Percentiles rank a stretch among this genome's conserved stretches.
Conservation (phyloP, 805 yeast genomes). For the Candida palmyrensis region DNA sequence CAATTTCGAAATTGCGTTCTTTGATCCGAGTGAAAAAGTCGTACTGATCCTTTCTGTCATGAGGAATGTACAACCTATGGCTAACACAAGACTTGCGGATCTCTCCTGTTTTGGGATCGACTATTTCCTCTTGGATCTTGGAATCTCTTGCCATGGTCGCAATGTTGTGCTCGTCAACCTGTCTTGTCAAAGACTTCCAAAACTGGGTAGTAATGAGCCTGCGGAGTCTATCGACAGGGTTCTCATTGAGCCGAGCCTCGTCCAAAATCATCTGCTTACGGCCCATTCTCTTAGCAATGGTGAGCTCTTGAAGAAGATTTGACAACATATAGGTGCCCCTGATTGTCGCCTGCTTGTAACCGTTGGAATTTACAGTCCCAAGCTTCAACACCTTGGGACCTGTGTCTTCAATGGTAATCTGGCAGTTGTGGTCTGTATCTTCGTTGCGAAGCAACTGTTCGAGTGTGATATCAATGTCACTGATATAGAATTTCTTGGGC, state of each 20-base stretch:
- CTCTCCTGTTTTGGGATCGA: slow-evolving; percentile 25
- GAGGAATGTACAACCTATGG: slow-evolving; percentile 78
- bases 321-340: slow-evolving; percentile 89
- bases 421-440: slow-evolving; percentile 81
- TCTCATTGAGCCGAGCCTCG: slow-evolving; percentile 79
- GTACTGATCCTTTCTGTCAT: slow-evolving; percentile 62
- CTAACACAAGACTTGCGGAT: slow-evolving; percentile 41
- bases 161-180: slow-evolving; percentile 57
- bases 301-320: slow-evolving; percentile 80
- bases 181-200: slow-evolving; percentile 76
- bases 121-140: slow-evolving; percentile 54
- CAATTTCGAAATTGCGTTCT: slow-evolving; percentile 45
- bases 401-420: slow-evolving; percentile 41
- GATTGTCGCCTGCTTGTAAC: slow-evolving; percentile 65
- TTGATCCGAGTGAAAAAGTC: slow-evolving; percentile 59
- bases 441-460: slow-evolving; percentile 65
- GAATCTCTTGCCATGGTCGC: slow-evolving; percentile 72
- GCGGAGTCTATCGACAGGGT: slow-evolving; percentile 74
- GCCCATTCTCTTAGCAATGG: slow-evolving; percentile 79
- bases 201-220: slow-evolving; percentile 72
- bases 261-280: slow-evolving; percentile 73
- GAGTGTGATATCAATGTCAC: slow-evolving; percentile 70
- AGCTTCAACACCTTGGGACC: slow-evolving; percentile 26
- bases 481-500: slow-evolving; percentile 58
- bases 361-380: slow-evolving; percentile 78